Conservation (phyloP, 78 protist genomes). For the Dictyostelium capitatum region DNA sequence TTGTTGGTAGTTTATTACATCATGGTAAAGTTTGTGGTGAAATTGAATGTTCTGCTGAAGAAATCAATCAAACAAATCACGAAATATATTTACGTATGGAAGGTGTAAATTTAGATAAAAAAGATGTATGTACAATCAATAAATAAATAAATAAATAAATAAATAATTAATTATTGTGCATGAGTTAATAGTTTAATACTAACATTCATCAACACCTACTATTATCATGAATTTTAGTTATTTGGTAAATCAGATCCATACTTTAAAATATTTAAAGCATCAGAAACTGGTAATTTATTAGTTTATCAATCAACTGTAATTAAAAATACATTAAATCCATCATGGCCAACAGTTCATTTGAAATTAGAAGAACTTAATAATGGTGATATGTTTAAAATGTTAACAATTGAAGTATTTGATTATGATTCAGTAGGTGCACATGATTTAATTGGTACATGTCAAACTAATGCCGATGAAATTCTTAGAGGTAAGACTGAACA, state of each 20-base stretch:
- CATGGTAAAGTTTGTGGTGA: background rate
- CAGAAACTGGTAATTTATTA: conserved; percentile 16
- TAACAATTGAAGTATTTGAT: conserved; percentile 76
- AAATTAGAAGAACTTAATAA: conserved; percentile 37
- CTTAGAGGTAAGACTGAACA: background rate
- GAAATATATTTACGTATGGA: background rate
- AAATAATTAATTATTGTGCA: background rate
- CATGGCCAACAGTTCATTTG: background rate
- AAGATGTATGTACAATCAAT: conserved; percentile 16
- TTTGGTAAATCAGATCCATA: conserved; percentile 80
- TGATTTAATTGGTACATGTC: conserved; percentile 83
- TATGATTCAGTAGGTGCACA: conserved; percentile 79
- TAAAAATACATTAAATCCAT: conserved; percentile 70
- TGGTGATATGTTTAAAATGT: conserved; percentile 58
- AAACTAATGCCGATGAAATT: conserved; percentile 22
- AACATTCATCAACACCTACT: background rate
- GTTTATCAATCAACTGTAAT: conserved; percentile 24
- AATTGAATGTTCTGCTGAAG: conserved; percentile 11
- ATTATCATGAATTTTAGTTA: too few species aligned
- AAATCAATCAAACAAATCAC: background rate
- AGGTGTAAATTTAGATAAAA: conserved; percentile 15
- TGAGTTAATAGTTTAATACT: background rate
- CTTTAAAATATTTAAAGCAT: conserved; percentile 1
- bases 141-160: background rate
- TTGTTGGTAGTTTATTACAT: background rate